phyloP scores from a whole-genome alignment of 352 stramenopile genomes.

The Nothophytophthora sp. region DNA sequence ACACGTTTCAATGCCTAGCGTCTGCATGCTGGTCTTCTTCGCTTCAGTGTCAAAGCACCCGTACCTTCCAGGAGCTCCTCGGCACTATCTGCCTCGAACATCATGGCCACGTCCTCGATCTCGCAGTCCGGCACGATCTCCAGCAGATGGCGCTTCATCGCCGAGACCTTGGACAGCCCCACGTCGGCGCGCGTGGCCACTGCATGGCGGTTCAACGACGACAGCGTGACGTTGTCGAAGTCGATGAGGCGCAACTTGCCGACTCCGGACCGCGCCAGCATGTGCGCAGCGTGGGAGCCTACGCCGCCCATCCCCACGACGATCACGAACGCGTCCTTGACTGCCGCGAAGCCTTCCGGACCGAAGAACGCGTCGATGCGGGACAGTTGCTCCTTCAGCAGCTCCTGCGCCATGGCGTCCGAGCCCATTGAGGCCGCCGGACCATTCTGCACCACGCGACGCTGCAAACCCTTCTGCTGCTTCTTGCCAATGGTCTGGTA shows the following conservation, averaged over 20 bases:
- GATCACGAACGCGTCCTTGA: conserved; percentile 91
- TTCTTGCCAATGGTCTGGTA: conserved; percentile 38
- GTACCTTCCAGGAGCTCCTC: conserved; percentile 78
- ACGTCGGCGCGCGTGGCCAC: conserved; percentile 97
- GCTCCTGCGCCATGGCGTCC: conserved; percentile 46
- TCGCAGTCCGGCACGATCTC: conserved; percentile 80
- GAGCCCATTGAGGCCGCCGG: conserved; percentile 17
- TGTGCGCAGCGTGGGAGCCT: conserved; percentile 96
- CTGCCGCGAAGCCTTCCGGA: conserved; percentile 87
- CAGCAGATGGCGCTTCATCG: conserved; percentile 82
- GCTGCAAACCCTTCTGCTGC: neutral
- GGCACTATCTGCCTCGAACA: conserved; percentile 87
- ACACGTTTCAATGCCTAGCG: no score
- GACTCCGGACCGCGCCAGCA: conserved; percentile 97
- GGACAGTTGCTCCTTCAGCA: conserved; percentile 87
- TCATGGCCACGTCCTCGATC: conserved; percentile 88
- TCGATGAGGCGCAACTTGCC: conserved; percentile 96
- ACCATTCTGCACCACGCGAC: conserved; percentile 1
- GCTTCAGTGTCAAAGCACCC: no score
- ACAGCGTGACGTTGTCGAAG: conserved; percentile 99
- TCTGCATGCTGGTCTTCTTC: no score
- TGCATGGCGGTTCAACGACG: conserved; percentile 98
- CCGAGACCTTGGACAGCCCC: conserved; percentile 92
- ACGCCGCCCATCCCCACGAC: conserved; percentile 98
- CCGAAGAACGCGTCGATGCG: conserved; percentile 96